These are phyloP conservation scores for Entomortierella beljakovae DNA, from an alignment of 192 early-diverging fungal genomes.

Conservation along the genomic window DNA sequence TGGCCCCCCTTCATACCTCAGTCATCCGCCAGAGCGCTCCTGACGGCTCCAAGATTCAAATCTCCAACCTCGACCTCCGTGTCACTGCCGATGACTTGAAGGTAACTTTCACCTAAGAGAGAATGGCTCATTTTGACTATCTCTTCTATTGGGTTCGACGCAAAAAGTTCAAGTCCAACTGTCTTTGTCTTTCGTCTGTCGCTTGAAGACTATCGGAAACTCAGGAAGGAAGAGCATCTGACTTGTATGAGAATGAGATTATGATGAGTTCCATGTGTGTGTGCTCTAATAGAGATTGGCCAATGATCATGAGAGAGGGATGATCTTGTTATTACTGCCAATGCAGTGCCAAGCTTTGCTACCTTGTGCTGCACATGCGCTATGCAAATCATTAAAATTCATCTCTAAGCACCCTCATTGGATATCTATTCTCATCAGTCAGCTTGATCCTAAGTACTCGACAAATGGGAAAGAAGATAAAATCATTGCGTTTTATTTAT, in stretches of 20 bases:
- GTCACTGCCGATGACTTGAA: slow-evolving; percentile 65
- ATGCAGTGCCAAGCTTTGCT: no score
- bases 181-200: background rate
- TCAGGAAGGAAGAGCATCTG: background rate
- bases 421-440: background rate
- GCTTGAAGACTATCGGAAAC: background rate
- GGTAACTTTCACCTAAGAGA: slow-evolving; percentile 47
- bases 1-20: slow-evolving; percentile 35
- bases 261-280: no score
- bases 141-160: background rate
- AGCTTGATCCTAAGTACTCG: background rate
- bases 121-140: slow-evolving; percentile 2
- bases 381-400: no score
- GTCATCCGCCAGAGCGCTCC: slow-evolving; percentile 47
- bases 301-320: no score
- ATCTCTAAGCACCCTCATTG: background rate
- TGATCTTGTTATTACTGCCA: no score
- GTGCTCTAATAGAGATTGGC: no score
- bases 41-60: slow-evolving; percentile 64
- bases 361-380: no score
- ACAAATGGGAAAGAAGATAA: background rate
- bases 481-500: background rate
- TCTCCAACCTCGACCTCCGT: slow-evolving; percentile 68
- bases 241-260: no score
- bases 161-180: slow-evolving; percentile 7